Percentiles rank a stretch among this genome's conserved stretches.
These are phyloP conservation scores for Anthoceros angustus DNA, from an alignment of 225 moss, liverwort and hornwort genomes.

Conservation along the genomic window DNA sequence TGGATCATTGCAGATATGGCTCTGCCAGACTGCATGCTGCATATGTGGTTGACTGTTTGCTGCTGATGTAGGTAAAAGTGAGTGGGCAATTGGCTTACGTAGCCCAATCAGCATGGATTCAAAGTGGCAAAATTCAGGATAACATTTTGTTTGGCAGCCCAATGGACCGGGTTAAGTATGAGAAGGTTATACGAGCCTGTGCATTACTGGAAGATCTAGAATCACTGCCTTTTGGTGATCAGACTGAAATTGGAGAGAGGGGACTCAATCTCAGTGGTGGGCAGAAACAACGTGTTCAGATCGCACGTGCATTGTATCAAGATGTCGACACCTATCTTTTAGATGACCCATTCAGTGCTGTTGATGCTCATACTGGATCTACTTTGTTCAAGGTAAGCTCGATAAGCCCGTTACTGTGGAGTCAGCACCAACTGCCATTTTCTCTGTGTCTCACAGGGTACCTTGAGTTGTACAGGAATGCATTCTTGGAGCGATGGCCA, in stretches of 20 bases:
- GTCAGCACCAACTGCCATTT: constrained; percentile 13
- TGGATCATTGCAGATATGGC: no score
- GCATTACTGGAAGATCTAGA: constrained; percentile 56
- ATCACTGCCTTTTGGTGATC: constrained; percentile 45
- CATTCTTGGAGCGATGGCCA: constrained; percentile 24
- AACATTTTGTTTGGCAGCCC: constrained; percentile 54
- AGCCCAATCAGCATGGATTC: constrained; percentile 75
- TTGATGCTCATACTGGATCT: constrained; percentile 30
- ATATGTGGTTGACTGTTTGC: neutral
- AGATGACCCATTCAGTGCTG: constrained; percentile 68
- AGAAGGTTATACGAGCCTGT: constrained; percentile 44
- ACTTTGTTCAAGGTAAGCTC: constrained; percentile 23
- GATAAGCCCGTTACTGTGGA: neutral
- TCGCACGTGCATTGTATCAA: constrained; percentile 80
- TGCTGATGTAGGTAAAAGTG: constrained; percentile 39
- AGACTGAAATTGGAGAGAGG: constrained; percentile 77
- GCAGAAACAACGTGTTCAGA: constrained; percentile 85
- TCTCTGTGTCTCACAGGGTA: constrained; percentile 14
- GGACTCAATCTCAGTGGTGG: constrained; percentile 85
- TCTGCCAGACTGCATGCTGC: no score
- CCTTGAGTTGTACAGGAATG: constrained; percentile 27
- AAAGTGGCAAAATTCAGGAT: constrained; percentile 65
- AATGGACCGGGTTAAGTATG: constrained; percentile 46
- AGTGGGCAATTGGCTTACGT: constrained; percentile 57
- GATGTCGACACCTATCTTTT: constrained; percentile 66